Percentiles rank a stretch among this genome's conserved stretches.
Conservation (phyloP, 371 early-diverging fungal species). For the Syncephalastrum racemosum region DNA sequence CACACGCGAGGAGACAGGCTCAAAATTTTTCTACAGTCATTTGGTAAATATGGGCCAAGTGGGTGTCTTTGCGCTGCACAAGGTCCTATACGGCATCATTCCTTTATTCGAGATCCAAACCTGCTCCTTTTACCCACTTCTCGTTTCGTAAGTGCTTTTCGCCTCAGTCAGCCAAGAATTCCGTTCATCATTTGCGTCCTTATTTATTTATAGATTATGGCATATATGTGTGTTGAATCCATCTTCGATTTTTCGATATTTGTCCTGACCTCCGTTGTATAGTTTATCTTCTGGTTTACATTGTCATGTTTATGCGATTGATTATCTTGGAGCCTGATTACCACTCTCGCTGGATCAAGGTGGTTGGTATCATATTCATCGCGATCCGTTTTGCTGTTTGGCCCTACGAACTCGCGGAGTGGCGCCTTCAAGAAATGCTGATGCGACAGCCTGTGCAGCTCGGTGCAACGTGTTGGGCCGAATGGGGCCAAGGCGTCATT, state of each 20-base stretch:
- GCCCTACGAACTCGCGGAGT: slow-evolving; percentile 44
- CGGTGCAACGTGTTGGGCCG: slow-evolving; percentile 35
- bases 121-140: slow-evolving; percentile 40
- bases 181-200: neutral
- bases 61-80: slow-evolving; percentile 35
- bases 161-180: neutral
- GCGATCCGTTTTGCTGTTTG: slow-evolving; percentile 43
- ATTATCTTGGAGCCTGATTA: slow-evolving; percentile 37
- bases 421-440: slow-evolving; percentile 21
- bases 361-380: slow-evolving; percentile 30
- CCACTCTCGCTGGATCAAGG: slow-evolving; percentile 34
- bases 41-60: slow-evolving; percentile 44
- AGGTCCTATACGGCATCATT: slow-evolving; percentile 40
- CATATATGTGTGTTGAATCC: slow-evolving; percentile 19
- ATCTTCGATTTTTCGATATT: neutral
- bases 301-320: slow-evolving; percentile 41
- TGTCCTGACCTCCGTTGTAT: slow-evolving; percentile 4
- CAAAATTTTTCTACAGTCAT: slow-evolving; percentile 25
- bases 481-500: slow-evolving; percentile 44
- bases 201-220: slow-evolving; percentile 23
- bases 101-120: slow-evolving; percentile 47
- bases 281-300: slow-evolving; percentile 37
- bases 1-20: neutral
- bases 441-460: slow-evolving; percentile 24
- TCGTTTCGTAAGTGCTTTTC: slow-evolving; percentile 38